Conservation (phyloP, 2,329 filamentous ascomycete genomes). For the Fragosphaeria purpurea region DNA sequence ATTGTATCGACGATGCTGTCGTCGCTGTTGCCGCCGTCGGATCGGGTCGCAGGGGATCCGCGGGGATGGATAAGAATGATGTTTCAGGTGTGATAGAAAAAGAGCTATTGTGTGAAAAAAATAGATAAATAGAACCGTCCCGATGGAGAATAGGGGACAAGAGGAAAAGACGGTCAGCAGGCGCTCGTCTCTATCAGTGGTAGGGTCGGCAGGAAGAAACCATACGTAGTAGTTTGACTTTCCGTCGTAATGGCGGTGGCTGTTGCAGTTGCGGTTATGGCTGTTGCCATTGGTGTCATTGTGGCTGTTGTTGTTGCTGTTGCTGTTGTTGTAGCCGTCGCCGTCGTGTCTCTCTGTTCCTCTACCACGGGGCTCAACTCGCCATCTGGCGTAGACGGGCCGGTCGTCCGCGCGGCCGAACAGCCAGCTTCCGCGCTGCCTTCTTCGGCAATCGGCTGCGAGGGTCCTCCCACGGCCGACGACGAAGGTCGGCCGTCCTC, state of each 20-base stretch:
- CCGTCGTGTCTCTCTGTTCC: no score
- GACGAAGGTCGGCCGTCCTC: constrained; percentile 40
- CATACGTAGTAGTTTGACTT: constrained; percentile 2
- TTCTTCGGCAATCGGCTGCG: constrained; percentile 40
- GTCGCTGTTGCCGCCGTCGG: not conserved
- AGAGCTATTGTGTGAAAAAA: not conserved
- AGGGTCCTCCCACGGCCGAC: constrained; percentile 38
- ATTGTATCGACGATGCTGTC: not conserved
- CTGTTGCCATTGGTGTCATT: not conserved
- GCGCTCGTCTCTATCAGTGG: constrained; percentile 5
- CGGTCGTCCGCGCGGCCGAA: no score
- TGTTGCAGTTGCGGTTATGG: not conserved
- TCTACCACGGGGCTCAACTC: no score
- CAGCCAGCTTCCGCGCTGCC: constrained; percentile 40
- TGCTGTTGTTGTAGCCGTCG: no score
- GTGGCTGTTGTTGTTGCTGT: constrained; percentile 19
- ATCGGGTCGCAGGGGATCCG: not conserved
- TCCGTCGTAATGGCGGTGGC: not conserved
- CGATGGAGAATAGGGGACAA: not conserved
- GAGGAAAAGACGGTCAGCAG: constrained; percentile 6
- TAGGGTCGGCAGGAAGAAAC: not conserved
- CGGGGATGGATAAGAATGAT: not conserved
- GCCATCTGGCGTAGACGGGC: no score
- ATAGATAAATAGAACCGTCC: not conserved
- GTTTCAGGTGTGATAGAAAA: not conserved